Evolutionary conservation across 176 grass and related monocot species (phyloP).

Genomic region (Puccinellia tenuiflora): DNA sequence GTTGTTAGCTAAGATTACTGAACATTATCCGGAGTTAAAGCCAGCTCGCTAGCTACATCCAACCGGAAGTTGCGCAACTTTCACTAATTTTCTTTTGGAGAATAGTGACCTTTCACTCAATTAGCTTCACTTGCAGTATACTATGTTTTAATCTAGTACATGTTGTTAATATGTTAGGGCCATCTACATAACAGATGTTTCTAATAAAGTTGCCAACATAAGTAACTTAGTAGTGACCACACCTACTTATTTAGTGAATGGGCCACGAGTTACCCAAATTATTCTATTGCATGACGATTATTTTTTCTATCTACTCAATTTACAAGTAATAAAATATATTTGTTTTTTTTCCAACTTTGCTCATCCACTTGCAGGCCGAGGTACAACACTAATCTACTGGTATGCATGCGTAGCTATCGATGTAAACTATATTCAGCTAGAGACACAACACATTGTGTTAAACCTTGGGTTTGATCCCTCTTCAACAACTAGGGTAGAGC

Average conservation of each 20-base stretch:
- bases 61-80: constrained; percentile 18
- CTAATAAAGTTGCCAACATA: constrained; percentile 35
- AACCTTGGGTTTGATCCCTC: too few species aligned
- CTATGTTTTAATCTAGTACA: constrained; percentile 4
- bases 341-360: too few species aligned
- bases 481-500: too few species aligned
- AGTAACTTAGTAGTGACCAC: not conserved
- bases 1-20: not conserved
- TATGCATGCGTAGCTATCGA: too few species aligned
- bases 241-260: not conserved
- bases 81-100: not conserved
- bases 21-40: constrained; percentile 30
- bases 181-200: constrained; percentile 24
- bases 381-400: too few species aligned
- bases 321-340: not conserved
- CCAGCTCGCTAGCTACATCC: not conserved
- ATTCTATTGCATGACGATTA: not conserved
- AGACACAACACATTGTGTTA: too few species aligned
- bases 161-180: constrained; percentile 4
- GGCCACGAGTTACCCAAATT: not conserved
- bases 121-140: not conserved
- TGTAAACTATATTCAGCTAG: too few species aligned
- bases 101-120: constrained; percentile 9
- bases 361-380: too few species aligned
- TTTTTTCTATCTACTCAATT: not conserved